Percentiles rank a stretch among this genome's conserved stretches.
These are phyloP conservation scores for Fusarium protoensiforme DNA, from an alignment of 2,329 filamentous ascomycete species.

Conservation along the genomic window DNA sequence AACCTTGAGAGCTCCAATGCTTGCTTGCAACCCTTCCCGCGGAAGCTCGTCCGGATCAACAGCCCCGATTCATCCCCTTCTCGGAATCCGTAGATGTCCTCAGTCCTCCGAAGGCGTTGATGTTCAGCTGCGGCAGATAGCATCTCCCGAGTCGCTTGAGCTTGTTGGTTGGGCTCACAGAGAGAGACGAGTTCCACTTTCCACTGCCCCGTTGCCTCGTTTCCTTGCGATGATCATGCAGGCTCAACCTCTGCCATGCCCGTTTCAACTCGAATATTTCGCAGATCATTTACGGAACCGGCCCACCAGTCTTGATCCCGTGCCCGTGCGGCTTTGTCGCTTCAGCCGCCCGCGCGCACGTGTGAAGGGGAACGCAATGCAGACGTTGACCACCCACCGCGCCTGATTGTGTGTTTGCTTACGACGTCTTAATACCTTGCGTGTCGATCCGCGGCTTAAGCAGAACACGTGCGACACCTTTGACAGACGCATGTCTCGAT, in stretches of 20 bases:
- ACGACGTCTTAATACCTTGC: slow-evolving; percentile 26
- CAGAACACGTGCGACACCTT: slow-evolving; percentile 18
- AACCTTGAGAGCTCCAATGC: slow-evolving; percentile 1
- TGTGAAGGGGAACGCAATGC: slow-evolving; percentile 15
- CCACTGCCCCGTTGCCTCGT: slow-evolving; percentile 24
- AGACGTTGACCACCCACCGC: neutral
- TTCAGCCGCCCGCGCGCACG: slow-evolving; percentile 15
- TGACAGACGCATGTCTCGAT: slow-evolving; percentile 9
- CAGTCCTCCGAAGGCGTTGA: neutral
- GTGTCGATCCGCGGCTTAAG: slow-evolving; percentile 27
- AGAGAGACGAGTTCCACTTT: slow-evolving; percentile 20
- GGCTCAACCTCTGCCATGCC: slow-evolving; percentile 15
- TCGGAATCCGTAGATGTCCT: neutral
- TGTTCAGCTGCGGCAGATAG: neutral
- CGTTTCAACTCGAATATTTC: slow-evolving; percentile 35
- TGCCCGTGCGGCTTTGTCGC: slow-evolving; percentile 15
- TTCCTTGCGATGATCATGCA: slow-evolving; percentile 44
- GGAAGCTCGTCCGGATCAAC: slow-evolving; percentile 12
- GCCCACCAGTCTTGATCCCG: slow-evolving; percentile 25
- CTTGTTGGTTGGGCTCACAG: neutral
- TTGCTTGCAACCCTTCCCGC: neutral
- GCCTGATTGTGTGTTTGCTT: neutral
- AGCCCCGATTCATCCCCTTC: neutral
- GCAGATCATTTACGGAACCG: slow-evolving; percentile 34
- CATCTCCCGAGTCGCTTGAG: neutral